These are phyloP conservation scores for Vigna hirtella DNA, from an alignment of 306 rosid species.

Conservation along the genomic window DNA sequence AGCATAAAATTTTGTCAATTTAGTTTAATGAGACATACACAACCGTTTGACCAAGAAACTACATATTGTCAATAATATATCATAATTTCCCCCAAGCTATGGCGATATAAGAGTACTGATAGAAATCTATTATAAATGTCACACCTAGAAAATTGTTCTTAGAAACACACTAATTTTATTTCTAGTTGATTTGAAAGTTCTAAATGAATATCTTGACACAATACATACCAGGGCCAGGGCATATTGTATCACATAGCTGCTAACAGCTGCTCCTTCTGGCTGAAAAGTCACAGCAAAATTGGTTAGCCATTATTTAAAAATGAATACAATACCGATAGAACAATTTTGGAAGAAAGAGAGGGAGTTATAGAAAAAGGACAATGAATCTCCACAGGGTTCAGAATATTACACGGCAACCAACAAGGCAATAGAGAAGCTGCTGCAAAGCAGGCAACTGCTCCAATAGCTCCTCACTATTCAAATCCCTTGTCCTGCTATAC, in stretches of 20 bases:
- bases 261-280: slow-evolving; percentile 86
- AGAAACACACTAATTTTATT: neutral
- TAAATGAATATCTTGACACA: neutral
- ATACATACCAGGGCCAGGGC: slow-evolving; percentile 82
- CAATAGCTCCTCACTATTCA: slow-evolving; percentile 74
- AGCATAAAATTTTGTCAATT: too few relatives aligned
- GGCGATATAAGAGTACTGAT: neutral
- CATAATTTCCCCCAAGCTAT: neutral
- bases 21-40: too few relatives aligned
- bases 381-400: slow-evolving; percentile 27
- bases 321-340: slow-evolving; percentile 5
- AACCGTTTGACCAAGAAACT: too few relatives aligned
- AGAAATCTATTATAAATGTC: slow-evolving; percentile 10
- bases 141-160: slow-evolving; percentile 1
- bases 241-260: slow-evolving; percentile 78
- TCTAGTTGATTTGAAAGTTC: neutral
- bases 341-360: neutral
- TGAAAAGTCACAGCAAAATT: slow-evolving; percentile 48
- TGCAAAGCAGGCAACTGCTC: slow-evolving; percentile 89
- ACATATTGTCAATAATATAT: neutral
- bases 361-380: neutral
- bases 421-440: slow-evolving; percentile 74
- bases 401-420: slow-evolving; percentile 72
- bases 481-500: slow-evolving; percentile 77
- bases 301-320: neutral